Evolutionary conservation across 495 filamentous ascomycete species (phyloP).

Genomic region (Annulohypoxylon maeteangense): DNA sequence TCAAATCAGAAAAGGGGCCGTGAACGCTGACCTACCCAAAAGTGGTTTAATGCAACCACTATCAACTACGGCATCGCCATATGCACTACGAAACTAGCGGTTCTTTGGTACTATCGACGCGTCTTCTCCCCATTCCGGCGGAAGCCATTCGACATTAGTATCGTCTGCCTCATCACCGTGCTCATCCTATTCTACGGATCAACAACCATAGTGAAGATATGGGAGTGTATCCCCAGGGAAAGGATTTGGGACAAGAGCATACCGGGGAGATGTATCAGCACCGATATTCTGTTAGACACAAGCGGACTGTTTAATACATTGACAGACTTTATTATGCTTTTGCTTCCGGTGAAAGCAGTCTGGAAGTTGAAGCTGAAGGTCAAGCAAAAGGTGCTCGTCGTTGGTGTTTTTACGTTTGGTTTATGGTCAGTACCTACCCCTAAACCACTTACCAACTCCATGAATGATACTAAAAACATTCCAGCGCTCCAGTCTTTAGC

Average conservation of each 20-base stretch:
- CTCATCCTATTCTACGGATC: constrained; percentile 20
- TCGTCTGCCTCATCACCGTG: constrained; percentile 49
- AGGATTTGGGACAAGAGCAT: neutral
- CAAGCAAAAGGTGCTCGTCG: constrained; percentile 9
- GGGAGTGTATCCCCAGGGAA: constrained; percentile 1
- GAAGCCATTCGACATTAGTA: constrained; percentile 46
- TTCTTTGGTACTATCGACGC: constrained; percentile 54
- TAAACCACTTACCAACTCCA: neutral
- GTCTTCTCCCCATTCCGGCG: constrained; percentile 50
- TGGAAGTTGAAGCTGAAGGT: constrained; percentile 11
- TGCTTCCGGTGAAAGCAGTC: constrained; percentile 28
- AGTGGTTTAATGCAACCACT: constrained; percentile 51
- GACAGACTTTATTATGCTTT: constrained; percentile 16
- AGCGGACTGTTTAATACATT: constrained; percentile 25
- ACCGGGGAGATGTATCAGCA: neutral
- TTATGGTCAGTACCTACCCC: constrained; percentile 17
- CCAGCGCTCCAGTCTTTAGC: constrained; percentile 16
- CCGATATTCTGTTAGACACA: neutral
- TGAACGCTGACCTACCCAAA: neutral
- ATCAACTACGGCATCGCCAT: constrained; percentile 54
- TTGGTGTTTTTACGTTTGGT: constrained; percentile 30
- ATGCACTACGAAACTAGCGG: constrained; percentile 52
- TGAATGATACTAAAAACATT: neutral
- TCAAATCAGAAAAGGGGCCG: neutral
- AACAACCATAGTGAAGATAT: constrained; percentile 23